These are phyloP conservation scores for Edaphochlamys debaryana DNA, from an alignment of 139 green algal species.

Conservation along the genomic window DNA sequence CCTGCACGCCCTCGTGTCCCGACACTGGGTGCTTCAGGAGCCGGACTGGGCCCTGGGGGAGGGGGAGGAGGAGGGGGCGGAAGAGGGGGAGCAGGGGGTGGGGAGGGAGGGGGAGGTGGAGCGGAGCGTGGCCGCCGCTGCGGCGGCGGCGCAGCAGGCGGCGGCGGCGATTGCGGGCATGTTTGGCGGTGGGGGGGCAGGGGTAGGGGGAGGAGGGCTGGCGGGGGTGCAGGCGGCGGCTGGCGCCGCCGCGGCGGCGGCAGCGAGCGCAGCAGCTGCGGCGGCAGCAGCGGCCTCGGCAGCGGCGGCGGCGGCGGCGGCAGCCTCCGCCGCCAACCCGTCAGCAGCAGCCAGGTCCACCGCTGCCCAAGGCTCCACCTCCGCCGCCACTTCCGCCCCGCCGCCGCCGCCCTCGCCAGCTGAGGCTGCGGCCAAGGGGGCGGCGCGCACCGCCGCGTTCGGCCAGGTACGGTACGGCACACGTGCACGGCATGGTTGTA, in stretches of 20 bases:
- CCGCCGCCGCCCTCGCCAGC: background rate
- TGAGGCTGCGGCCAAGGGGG: slow-evolving; percentile 14
- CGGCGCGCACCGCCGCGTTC: slow-evolving; percentile 7
- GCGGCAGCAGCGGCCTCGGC: background rate
- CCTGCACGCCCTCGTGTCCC: slow-evolving; percentile 65
- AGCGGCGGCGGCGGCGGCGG: background rate
- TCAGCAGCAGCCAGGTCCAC: background rate
- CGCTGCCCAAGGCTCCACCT: background rate
- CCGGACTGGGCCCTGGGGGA: slow-evolving; percentile 55
- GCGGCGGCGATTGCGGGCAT: background rate
- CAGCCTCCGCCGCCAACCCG: background rate
- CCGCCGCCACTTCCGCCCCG: background rate
- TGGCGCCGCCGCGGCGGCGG: background rate
- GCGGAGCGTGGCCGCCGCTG: background rate
- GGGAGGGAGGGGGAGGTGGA: background rate
- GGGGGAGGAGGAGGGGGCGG: slow-evolving; percentile 4
- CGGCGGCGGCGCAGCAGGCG: slow-evolving; percentile 7
- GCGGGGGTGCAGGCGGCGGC: background rate
- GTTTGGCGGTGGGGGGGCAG: background rate
- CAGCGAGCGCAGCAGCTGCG: background rate
- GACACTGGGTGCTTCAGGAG: slow-evolving; percentile 69
- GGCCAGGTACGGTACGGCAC: no score
- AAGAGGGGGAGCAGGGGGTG: background rate
- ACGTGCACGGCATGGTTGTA: no score
- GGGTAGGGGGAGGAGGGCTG: no score